Evolutionary conservation across 257 asterid species (phyloP), one percentile per base, ranked within the genome.

Genomic region (Solanum bulbocastanum): DNA sequence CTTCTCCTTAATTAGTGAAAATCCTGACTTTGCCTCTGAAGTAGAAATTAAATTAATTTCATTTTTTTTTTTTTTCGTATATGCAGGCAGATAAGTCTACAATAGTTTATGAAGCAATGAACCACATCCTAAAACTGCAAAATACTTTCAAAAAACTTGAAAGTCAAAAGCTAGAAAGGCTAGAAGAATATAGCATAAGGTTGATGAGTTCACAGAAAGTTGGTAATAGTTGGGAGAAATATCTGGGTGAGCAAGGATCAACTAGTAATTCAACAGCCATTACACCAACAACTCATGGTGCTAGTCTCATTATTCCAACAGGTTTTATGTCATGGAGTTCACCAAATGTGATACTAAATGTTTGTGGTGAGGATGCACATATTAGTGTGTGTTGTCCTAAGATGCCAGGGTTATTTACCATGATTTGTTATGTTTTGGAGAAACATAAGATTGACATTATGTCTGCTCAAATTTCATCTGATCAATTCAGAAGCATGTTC

Each of bases 1-100:
- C 58, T 46, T 46, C 4, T 0, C 16, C 68, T 60, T 22, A 22
- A n/a, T 65, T 65, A n/a, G 72, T 10, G 33, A 65, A 65, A 65
- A 65, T 5, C 0, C 4, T 5, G 4, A 12, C 3, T 10, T 13
- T 5, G 32, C 2, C 11, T 2, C 0, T 36, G 32, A 6, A 10
- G 11, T 79, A 79, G 36, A 79, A 79, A 5, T 79, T 44, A 25
- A 25, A 42, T 10, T 42, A 36, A 68, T 68, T 27, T 66, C 25
- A 23, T 23, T 20, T 1, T 46, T 27, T 25, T 15, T 79, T 25
- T 15, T 25, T 15, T 79, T 25, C 8, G 3, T 42, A 25, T 11
- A 4, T 46, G 89, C 92, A 96, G 99, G 93, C 93, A 0, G 98
- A 96, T 92, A 96, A 96, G 88, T 89, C 96, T 37, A 96, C 94